phyloP scores from a whole-genome alignment of 345 rosid species.

The Punica granatum region DNA sequence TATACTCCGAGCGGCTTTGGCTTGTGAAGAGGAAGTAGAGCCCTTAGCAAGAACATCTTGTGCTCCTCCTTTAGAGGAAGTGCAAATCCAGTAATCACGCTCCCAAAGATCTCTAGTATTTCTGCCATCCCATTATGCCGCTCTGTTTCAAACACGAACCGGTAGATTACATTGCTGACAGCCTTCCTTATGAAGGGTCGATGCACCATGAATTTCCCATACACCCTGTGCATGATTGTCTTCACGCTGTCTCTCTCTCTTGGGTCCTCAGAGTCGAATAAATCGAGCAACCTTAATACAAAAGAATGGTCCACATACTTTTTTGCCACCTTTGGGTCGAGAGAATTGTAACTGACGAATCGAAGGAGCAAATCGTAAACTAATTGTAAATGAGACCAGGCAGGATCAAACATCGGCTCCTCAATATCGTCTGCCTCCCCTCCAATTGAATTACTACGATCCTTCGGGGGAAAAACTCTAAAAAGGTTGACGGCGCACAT shows the following conservation, averaged over 20 bases:
- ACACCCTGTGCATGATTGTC: slow-evolving; percentile 61
- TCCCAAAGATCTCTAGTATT: slow-evolving; percentile 73
- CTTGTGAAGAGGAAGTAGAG: slow-evolving; percentile 70
- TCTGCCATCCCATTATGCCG: slow-evolving; percentile 67
- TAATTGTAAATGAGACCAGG: slow-evolving; percentile 66
- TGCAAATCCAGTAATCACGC: slow-evolving; percentile 72
- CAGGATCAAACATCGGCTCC: slow-evolving; percentile 73
- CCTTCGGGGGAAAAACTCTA: slow-evolving; percentile 66
- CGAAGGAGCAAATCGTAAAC: slow-evolving; percentile 62
- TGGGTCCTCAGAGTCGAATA: slow-evolving; percentile 78
- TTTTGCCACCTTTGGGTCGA: slow-evolving; percentile 61
- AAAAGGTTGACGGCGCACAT: slow-evolving; percentile 59
- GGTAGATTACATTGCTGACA: slow-evolving; percentile 61
- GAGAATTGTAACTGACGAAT: slow-evolving; percentile 39
- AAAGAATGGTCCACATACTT: slow-evolving; percentile 63
- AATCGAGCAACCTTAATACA: slow-evolving; percentile 51
- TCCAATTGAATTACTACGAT: slow-evolving; percentile 30
- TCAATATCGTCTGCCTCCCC: slow-evolving; percentile 55
- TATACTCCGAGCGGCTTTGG: slow-evolving; percentile 63
- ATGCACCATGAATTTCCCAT: slow-evolving; percentile 71
- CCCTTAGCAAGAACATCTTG: slow-evolving; percentile 46
- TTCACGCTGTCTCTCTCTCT: slow-evolving; percentile 74
- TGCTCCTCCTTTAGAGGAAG: slow-evolving; percentile 79
- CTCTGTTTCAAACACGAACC: slow-evolving; percentile 68
- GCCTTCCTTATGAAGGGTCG: slow-evolving; percentile 64